These are phyloP conservation scores for Kitagawia praeruptora DNA, from an alignment of 129 eudicot species.

Conservation along the genomic window DNA sequence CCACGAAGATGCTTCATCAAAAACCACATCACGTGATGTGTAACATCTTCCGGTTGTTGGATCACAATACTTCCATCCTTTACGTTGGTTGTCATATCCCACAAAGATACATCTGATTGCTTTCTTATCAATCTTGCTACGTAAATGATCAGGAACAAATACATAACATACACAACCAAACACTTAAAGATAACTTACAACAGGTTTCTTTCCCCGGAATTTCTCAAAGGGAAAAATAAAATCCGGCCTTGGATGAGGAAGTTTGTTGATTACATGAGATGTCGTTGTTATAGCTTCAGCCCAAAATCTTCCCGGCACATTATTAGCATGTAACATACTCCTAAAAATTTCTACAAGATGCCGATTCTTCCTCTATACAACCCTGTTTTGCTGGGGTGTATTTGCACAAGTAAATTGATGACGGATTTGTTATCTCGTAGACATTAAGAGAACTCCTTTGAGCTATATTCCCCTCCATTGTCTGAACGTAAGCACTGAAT, in stretches of 20 bases:
- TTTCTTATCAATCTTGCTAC: too few relatives aligned
- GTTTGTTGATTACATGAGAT: neutral
- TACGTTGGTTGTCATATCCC: constrained; percentile 12
- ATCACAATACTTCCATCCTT: constrained; percentile 23
- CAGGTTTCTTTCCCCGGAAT: neutral
- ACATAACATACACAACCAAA: neutral
- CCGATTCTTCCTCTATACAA: too few relatives aligned
- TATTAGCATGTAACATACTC: neutral
- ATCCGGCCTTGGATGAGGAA: neutral
- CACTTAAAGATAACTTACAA: constrained; percentile 6
- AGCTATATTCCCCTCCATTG: too few relatives aligned
- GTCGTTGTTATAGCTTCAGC: constrained; percentile 11
- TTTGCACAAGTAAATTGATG: neutral
- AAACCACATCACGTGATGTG: constrained; percentile 18
- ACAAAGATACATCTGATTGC: neutral
- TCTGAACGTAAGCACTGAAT: too few relatives aligned
- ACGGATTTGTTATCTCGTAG: too few relatives aligned
- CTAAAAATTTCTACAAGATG: neutral
- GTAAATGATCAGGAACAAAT: too few relatives aligned
- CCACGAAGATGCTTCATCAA: constrained; percentile 21
- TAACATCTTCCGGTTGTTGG: constrained; percentile 1
- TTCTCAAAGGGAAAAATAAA: constrained; percentile 13
- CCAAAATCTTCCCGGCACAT: constrained; percentile 11
- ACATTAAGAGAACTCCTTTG: too few relatives aligned
- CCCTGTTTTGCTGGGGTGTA: neutral